Percentiles rank a stretch among this genome's conserved stretches.
Conservation (phyloP, 176 grass and related monocot species). For the Oryza nivara region DNA sequence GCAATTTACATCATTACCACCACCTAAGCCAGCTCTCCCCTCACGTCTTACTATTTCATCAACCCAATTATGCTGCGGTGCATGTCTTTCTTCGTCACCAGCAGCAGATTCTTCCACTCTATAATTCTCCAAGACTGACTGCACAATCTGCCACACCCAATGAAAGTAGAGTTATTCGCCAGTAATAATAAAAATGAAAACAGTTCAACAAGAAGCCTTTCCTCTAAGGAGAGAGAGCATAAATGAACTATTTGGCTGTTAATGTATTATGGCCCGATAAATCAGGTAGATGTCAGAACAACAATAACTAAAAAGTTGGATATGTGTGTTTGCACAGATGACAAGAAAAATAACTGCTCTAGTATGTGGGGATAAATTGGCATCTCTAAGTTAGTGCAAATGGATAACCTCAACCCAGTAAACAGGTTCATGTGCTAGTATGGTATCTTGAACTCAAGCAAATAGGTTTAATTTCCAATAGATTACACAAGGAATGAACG, state of each 20-base stretch:
- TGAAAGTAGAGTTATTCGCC: constrained; percentile 31
- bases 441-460: not conserved
- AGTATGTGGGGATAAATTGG: not conserved
- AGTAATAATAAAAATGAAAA: not conserved
- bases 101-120: constrained; percentile 49
- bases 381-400: constrained; percentile 1
- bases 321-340: not conserved
- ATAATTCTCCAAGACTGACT: constrained; percentile 84
- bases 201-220: not conserved
- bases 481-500: not conserved
- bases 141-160: constrained; percentile 76
- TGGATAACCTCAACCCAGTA: not conserved
- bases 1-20: constrained; percentile 64
- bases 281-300: not conserved
- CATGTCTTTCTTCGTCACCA: constrained; percentile 59
- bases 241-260: constrained; percentile 15
- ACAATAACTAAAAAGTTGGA: not conserved
- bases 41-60: constrained; percentile 93
- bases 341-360: constrained; percentile 24
- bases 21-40: constrained; percentile 66
- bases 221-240: not conserved
- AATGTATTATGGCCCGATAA: constrained; percentile 16
- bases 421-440: not conserved
- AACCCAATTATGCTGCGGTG: constrained; percentile 93
- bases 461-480: constrained; percentile 7